Evolutionary conservation across 2,329 filamentous ascomycete genomes (phyloP).

Genomic region (Hypoxylon sp.): DNA sequence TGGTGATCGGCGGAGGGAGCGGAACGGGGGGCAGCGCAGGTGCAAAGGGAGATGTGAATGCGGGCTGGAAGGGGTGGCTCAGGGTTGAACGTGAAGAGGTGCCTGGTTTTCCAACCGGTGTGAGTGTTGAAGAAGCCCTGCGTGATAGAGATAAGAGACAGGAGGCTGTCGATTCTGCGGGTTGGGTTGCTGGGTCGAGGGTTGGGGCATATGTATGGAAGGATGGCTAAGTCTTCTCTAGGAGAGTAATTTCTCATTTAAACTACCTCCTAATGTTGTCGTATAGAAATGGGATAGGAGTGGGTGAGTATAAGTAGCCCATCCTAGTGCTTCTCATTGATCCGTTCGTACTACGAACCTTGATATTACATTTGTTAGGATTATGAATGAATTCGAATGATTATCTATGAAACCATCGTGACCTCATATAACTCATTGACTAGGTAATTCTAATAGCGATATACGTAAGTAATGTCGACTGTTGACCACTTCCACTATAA

Average conservation of each 20-base stretch:
- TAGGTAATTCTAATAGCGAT: background rate
- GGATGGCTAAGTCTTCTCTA: constrained; percentile 13
- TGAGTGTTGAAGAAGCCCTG: constrained; percentile 63
- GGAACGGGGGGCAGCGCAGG: constrained; percentile 35
- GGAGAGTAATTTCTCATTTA: background rate
- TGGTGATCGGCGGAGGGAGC: constrained; percentile 64
- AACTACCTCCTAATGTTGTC: too few species aligned
- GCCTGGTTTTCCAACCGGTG: constrained; percentile 57
- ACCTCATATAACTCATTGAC: too few species aligned
- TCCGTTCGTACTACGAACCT: too few species aligned
- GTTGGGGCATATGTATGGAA: constrained; percentile 67
- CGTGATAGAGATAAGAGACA: constrained; percentile 58
- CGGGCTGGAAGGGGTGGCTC: constrained; percentile 67
- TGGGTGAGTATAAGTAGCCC: background rate
- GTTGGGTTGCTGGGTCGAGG: constrained; percentile 63
- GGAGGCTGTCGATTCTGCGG: constrained; percentile 59
- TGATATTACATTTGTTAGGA: background rate
- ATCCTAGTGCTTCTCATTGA: background rate
- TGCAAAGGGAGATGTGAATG: constrained; percentile 53
- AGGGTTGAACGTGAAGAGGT: constrained; percentile 63
- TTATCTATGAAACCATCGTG: too few species aligned
- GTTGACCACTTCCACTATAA: background rate
- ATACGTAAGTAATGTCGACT: background rate
- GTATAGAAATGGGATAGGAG: too few species aligned
- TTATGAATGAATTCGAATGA: background rate